These are phyloP conservation scores for Coniochaeta prunicola DNA, from an alignment of 2,329 filamentous ascomycete species.

Conservation along the genomic window DNA sequence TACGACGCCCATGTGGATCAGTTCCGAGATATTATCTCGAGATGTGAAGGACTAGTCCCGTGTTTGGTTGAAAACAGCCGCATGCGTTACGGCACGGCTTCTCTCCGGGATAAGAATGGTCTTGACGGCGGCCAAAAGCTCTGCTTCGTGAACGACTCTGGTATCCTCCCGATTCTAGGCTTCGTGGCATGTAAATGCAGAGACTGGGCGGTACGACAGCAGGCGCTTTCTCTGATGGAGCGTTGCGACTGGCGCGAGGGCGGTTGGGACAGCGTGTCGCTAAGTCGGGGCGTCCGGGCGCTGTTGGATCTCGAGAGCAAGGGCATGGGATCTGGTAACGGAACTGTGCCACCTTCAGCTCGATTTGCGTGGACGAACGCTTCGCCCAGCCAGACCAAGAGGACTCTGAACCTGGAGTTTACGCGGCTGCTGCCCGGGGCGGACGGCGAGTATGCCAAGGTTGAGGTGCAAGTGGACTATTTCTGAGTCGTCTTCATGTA, in stretches of 20 bases:
- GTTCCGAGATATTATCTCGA: conserved; percentile 14
- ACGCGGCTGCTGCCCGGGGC: conserved; percentile 14
- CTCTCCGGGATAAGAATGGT: background rate
- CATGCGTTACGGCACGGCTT: background rate
- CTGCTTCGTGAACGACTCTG: conserved; percentile 18
- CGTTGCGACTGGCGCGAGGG: conserved; percentile 15
- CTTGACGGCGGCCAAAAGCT: conserved; percentile 1
- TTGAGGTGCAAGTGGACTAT: background rate
- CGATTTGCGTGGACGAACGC: conserved; percentile 18
- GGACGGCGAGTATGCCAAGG: conserved; percentile 12
- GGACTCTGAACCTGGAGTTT: conserved; percentile 15
- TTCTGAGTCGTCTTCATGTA: background rate
- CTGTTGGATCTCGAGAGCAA: conserved; percentile 14
- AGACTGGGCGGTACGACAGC: conserved; percentile 7
- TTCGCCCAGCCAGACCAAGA: conserved; percentile 18
- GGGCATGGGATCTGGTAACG: background rate
- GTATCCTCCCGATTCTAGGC: conserved; percentile 13
- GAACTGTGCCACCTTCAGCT: conserved; percentile 5
- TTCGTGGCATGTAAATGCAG: conserved; percentile 18
- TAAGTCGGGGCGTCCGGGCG: conserved; percentile 11
- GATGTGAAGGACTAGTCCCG: conserved; percentile 5
- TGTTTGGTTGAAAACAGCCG: background rate
- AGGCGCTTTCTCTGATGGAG: conserved; percentile 12
- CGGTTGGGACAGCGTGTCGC: conserved; percentile 16
- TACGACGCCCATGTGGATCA: conserved; percentile 16